These are phyloP conservation scores for Hirsutella rhossiliensis DNA, from an alignment of 2,329 filamentous ascomycete genomes.

Conservation along the genomic window DNA sequence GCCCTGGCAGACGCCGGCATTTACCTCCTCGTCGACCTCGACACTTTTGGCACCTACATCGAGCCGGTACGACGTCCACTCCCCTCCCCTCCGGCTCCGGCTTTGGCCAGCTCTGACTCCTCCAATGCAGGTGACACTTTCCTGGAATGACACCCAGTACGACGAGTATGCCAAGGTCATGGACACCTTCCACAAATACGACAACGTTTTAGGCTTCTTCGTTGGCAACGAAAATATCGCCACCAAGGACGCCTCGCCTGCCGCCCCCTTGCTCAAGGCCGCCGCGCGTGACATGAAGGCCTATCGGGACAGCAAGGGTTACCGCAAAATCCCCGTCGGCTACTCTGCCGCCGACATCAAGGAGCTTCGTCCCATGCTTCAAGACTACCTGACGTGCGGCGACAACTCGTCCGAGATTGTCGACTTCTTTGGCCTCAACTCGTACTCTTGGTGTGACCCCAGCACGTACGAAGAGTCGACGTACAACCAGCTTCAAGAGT, in stretches of 20 bases:
- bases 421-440: conserved; percentile 80
- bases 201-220: conserved; percentile 76
- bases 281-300: conserved; percentile 72
- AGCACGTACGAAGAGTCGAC: conserved; percentile 49
- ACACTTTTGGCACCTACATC: conserved; percentile 61
- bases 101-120: neutral
- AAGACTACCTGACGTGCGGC: conserved; percentile 69
- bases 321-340: conserved; percentile 71
- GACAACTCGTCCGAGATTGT: conserved; percentile 54
- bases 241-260: conserved; percentile 40
- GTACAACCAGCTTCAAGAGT: conserved; percentile 55
- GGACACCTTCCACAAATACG: conserved; percentile 64
- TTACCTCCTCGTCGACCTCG: conserved; percentile 75
- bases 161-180: conserved; percentile 58
- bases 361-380: conserved; percentile 47
- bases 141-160: conserved; percentile 64
- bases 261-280: conserved; percentile 75
- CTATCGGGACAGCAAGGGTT: conserved; percentile 62
- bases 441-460: conserved; percentile 68
- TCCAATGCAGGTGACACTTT: conserved; percentile 44
- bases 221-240: conserved; percentile 83
- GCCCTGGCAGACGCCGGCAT: conserved; percentile 71
- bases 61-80: conserved; percentile 34
- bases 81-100: neutral
- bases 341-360: conserved; percentile 83